Evolutionary conservation across 2,329 filamentous ascomycete genomes (phyloP), one percentile per base, ranked within the genome.

Genomic region (Botrytis deweyae): DNA sequence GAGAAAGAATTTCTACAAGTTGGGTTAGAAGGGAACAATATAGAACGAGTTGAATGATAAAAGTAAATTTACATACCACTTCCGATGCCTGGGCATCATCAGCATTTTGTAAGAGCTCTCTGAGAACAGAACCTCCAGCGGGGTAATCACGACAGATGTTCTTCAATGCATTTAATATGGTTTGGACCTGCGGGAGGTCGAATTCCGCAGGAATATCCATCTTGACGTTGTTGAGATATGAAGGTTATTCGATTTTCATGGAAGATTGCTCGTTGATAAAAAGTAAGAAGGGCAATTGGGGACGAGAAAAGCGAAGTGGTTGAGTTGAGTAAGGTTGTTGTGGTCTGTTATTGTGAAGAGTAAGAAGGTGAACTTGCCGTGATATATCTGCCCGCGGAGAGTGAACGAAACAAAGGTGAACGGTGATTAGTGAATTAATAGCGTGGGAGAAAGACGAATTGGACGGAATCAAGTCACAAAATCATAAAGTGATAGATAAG

Each of bases 91-190:
- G 92, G 44, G 96, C 96, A 85, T 99, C 96, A 79, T 96, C 95
- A 33, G 96, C 96, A 82, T 99, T 99, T 81, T 98, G 96, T 64
- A 99, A 94, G 75, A 98, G 90, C 82, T 99, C 96, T 85, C 96
- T 90, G 29, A 98, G 85, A 10, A 88, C 91, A 8, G 88, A 93
- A 29, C 91, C 95, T 96, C 85, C 98, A 94, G 80, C 95, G 93
- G 18, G 95, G 97, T 82, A 82, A 58, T 82, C 80, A 40, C 78
- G 77, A 73, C 80, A 79, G 16, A 81, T 80, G 18, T 80, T 81
- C 33, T 78, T 78, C 9, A 82, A 76, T 1, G 80, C 77, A 6
- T 74, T 79, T 1, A 78, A 80, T 55, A 81, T 72, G 4, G 73
- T 74, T 58, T 81, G 80, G 5, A 72, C 68, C 58, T 81, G 80